Percentiles rank a stretch among this genome's conserved stretches.
These are phyloP conservation scores for Curvularia hawaiiensis DNA, from an alignment of 2,329 filamentous ascomycete species.

Conservation along the genomic window DNA sequence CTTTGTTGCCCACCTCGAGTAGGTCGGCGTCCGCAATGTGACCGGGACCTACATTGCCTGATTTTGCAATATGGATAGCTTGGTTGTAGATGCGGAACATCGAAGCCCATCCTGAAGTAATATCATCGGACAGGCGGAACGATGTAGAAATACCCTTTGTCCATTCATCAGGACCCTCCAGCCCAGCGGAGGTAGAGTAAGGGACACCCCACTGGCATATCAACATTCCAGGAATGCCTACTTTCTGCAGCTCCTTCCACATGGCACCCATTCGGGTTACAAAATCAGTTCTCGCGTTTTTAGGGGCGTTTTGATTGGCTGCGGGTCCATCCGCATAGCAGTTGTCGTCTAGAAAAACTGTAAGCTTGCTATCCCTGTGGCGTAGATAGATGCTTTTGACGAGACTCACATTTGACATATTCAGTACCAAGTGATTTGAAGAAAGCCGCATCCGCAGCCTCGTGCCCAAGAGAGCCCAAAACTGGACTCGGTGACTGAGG, in stretches of 20 bases:
- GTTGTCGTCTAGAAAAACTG: conserved; percentile 21
- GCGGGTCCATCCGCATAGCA: conserved; percentile 25
- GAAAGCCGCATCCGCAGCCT: conserved; percentile 25
- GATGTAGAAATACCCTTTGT: conserved; percentile 27
- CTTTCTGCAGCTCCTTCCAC: conserved; percentile 28
- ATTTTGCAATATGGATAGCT: conserved; percentile 25
- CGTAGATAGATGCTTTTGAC: not conserved
- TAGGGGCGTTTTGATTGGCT: conserved; percentile 24
- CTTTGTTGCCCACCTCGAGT: conserved; percentile 24
- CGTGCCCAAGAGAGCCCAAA: conserved; percentile 21
- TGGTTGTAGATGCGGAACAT: conserved; percentile 31
- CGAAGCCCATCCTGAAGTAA: conserved; percentile 20
- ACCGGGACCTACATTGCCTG: conserved; percentile 21
- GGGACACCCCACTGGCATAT: conserved; percentile 28
- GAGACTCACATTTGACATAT: conserved; percentile 25
- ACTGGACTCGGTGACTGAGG: conserved; percentile 23
- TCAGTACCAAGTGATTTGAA: conserved; percentile 29
- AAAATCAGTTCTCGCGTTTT: conserved; percentile 24
- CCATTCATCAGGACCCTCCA: conserved; percentile 25
- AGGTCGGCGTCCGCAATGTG: conserved; percentile 29
- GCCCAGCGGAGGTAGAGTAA: conserved; percentile 16
- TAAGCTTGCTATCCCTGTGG: not conserved
- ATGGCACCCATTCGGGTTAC: conserved; percentile 21
- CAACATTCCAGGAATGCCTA: conserved; percentile 24
- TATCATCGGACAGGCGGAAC: conserved; percentile 27